These are phyloP conservation scores for Podila epicladia DNA, from an alignment of 192 early-diverging fungal species.

Conservation along the genomic window DNA sequence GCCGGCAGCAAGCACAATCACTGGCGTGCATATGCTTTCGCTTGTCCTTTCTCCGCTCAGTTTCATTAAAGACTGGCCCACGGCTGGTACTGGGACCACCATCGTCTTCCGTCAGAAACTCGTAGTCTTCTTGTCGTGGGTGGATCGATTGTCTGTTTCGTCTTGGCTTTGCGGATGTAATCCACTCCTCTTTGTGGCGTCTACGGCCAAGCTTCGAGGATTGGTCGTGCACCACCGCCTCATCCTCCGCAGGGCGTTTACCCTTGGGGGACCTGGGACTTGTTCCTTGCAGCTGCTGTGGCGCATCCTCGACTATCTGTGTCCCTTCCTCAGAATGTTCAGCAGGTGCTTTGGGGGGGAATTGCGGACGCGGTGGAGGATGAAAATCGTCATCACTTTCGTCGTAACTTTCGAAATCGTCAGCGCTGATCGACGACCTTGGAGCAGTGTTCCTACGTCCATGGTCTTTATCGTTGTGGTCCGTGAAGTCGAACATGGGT, in stretches of 20 bases:
- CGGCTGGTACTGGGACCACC: neutral
- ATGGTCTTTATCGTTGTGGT: neutral
- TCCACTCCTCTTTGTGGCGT: neutral
- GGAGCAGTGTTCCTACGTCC: neutral
- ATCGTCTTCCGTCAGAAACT: neutral
- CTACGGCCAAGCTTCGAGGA: neutral
- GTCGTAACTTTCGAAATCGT: too few relatives aligned
- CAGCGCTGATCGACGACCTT: neutral
- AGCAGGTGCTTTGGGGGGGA: neutral
- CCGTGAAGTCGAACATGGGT: conserved; percentile 33
- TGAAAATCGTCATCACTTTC: too few relatives aligned
- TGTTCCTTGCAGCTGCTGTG: conserved; percentile 17
- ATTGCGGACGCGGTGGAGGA: neutral
- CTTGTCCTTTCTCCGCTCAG: conserved; percentile 36
- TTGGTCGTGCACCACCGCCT: neutral
- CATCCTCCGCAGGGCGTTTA: neutral
- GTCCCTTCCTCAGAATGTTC: neutral
- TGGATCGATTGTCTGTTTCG: too few relatives aligned
- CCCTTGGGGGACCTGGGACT: neutral
- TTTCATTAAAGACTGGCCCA: conserved; percentile 34
- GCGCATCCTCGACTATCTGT: conserved; percentile 19
- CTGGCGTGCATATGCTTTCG: conserved; percentile 43
- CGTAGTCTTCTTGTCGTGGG: neutral
- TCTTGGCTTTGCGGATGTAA: too few relatives aligned
- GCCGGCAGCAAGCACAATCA: conserved; percentile 41